Evolutionary conservation across 441 rosid genomes (phyloP).

Genomic region (Adansonia grandidieri): DNA sequence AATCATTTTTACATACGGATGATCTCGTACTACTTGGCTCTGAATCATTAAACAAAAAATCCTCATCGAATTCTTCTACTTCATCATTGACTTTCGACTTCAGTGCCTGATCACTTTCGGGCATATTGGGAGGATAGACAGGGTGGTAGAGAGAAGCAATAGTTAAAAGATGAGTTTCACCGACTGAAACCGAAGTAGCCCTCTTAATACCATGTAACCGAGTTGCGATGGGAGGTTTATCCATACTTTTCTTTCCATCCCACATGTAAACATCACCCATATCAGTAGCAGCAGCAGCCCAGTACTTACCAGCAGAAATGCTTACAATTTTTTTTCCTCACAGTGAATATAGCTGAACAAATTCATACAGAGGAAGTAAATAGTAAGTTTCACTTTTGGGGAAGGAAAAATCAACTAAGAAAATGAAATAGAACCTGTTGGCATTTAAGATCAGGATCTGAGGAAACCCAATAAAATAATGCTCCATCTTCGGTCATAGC

Average conservation of each 20-base stretch:
- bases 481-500: slow-evolving; percentile 92
- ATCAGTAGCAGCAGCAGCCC: slow-evolving; percentile 83
- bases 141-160: slow-evolving; percentile 85
- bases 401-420: neutral
- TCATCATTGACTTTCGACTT: slow-evolving; percentile 44
- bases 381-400: slow-evolving; percentile 14
- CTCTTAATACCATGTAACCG: slow-evolving; percentile 81
- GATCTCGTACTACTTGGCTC: slow-evolving; percentile 44
- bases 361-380: slow-evolving; percentile 16
- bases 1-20: slow-evolving; percentile 39
- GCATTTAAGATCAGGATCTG: slow-evolving; percentile 88
- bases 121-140: slow-evolving; percentile 45
- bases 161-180: slow-evolving; percentile 91
- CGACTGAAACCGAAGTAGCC: slow-evolving; percentile 88
- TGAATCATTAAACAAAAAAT: slow-evolving; percentile 56
- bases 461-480: slow-evolving; percentile 88
- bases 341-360: slow-evolving; percentile 62
- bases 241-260: slow-evolving; percentile 78
- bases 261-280: slow-evolving; percentile 90
- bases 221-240: slow-evolving; percentile 61
- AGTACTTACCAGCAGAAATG: slow-evolving; percentile 90
- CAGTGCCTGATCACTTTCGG: slow-evolving; percentile 39
- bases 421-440: slow-evolving; percentile 67
- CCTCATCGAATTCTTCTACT: slow-evolving; percentile 65
- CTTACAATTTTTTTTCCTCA: slow-evolving; percentile 64